Conservation (phyloP, 257 asterid genomes). For the Coffea eugenioides region DNA sequence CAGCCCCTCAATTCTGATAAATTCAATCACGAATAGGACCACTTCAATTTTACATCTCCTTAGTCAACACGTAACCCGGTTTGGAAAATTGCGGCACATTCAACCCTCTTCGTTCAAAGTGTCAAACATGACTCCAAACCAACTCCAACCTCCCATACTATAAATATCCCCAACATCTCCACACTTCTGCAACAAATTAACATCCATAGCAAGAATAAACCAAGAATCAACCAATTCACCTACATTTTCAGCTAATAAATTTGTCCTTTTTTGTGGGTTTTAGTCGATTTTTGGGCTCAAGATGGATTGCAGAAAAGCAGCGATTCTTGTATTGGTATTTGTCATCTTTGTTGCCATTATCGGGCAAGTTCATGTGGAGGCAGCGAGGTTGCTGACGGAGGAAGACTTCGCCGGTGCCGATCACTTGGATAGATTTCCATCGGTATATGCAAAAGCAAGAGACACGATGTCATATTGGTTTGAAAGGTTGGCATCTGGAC, state of each 20-base stretch:
- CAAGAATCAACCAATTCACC: background rate
- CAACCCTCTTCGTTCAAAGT: background rate
- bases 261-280: background rate
- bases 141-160: background rate
- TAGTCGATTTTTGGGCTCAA: background rate
- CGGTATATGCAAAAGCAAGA: background rate
- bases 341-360: conserved; percentile 5
- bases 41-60: too few relatives aligned
- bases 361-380: conserved; percentile 18
- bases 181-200: background rate
- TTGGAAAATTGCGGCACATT: too few relatives aligned
- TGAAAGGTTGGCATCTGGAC: conserved; percentile 26
- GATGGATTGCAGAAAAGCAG: background rate
- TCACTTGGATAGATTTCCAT: conserved; percentile 10
- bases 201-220: background rate
- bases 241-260: background rate
- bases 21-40: too few relatives aligned
- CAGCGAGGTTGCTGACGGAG: conserved; percentile 10
- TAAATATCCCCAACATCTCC: background rate
- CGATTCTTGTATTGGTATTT: background rate
- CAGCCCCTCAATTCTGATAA: too few relatives aligned
- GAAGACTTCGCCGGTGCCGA: conserved; percentile 12
- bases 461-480: conserved; percentile 1
- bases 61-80: too few relatives aligned
- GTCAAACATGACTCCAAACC: background rate